Conservation (phyloP, 2,329 filamentous ascomycete genomes). For the Gaeumannomyces tritici region DNA sequence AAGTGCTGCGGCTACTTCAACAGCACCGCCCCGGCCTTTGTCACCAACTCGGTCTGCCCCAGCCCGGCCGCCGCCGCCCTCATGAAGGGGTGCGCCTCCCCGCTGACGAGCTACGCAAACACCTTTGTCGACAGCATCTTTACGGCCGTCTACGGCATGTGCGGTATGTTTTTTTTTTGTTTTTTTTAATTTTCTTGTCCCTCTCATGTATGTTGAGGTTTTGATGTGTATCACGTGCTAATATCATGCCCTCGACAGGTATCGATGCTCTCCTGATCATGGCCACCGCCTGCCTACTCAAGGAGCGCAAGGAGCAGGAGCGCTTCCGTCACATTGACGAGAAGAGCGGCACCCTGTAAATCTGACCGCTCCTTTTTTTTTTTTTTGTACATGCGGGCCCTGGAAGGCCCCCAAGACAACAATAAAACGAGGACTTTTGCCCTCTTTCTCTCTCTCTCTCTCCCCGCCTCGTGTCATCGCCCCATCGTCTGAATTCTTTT, state of each 20-base stretch:
- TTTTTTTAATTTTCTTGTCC: too few species aligned
- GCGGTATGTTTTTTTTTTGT: conserved; percentile 33
- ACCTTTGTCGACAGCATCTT: conserved; percentile 66
- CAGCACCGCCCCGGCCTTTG: conserved; percentile 60
- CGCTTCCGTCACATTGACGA: conserved; percentile 74
- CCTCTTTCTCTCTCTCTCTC: too few species aligned
- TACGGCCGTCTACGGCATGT: conserved; percentile 70
- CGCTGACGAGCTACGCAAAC: conserved; percentile 61
- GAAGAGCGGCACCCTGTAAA: conserved; percentile 49
- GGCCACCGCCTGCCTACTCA: conserved; percentile 64
- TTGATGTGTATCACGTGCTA: too few species aligned
- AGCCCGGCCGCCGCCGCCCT: conserved; percentile 62
- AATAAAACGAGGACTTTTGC: too few species aligned
- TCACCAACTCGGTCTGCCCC: conserved; percentile 57
- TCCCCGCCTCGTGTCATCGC: too few species aligned
- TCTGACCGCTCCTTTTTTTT: conserved; percentile 18
- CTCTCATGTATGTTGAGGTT: too few species aligned
- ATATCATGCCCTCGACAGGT: conserved; percentile 10
- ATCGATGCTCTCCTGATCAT: conserved; percentile 61
- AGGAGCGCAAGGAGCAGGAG: conserved; percentile 71
- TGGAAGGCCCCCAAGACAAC: too few species aligned
- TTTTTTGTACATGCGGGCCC: not conserved
- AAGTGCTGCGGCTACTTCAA: conserved; percentile 74
- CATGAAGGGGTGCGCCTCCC: conserved; percentile 57
- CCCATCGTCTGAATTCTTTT: too few species aligned